A percentile compares a stretch with the other conserved stretches of the same genome.
Conservation (phyloP, 2,329 filamentous ascomycete species). For the Stagonosporopsis chrysanthemi region DNA sequence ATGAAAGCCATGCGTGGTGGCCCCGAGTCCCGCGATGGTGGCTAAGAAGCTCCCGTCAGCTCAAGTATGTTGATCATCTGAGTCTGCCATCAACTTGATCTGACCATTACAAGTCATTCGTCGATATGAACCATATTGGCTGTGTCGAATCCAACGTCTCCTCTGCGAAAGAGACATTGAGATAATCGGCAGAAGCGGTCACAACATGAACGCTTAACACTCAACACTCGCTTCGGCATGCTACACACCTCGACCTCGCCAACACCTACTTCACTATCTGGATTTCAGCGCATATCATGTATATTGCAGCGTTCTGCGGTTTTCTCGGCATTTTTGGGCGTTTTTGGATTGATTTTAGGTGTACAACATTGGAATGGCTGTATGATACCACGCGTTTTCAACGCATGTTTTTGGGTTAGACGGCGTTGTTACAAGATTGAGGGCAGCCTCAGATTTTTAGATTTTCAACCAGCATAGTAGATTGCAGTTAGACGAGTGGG, state of each 20-base stretch:
- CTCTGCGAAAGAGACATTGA: background rate
- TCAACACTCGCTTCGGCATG: conserved; percentile 10
- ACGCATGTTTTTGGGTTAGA: conserved; percentile 24
- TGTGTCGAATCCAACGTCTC: background rate
- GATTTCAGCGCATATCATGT: conserved; percentile 4
- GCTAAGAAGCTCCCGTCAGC: conserved; percentile 28
- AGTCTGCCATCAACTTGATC: conserved; percentile 7
- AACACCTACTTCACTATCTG: conserved; percentile 3
- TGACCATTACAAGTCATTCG: conserved; percentile 22
- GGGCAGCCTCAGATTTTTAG: conserved; percentile 10
- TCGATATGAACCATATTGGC: conserved; percentile 3
- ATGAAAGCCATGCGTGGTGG: conserved; percentile 27
- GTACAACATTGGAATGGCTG: conserved; percentile 23
- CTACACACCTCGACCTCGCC: conserved; percentile 3
- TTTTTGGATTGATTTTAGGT: conserved; percentile 18
- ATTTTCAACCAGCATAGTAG: conserved; percentile 8
- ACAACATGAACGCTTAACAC: background rate
- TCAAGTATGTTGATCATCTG: conserved; percentile 17
- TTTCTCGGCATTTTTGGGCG: conserved; percentile 24
- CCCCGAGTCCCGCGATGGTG: conserved; percentile 42
- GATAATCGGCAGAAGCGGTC: conserved; percentile 1
- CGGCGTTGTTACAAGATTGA: conserved; percentile 16
- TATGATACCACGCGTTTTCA: conserved; percentile 21
- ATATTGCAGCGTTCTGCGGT: conserved; percentile 17
- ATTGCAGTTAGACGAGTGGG: conserved; percentile 16